A percentile compares a stretch with the other conserved stretches of the same genome.
Conservation (phyloP, 257 asterid genomes). For the Solanum sejunctum region DNA sequence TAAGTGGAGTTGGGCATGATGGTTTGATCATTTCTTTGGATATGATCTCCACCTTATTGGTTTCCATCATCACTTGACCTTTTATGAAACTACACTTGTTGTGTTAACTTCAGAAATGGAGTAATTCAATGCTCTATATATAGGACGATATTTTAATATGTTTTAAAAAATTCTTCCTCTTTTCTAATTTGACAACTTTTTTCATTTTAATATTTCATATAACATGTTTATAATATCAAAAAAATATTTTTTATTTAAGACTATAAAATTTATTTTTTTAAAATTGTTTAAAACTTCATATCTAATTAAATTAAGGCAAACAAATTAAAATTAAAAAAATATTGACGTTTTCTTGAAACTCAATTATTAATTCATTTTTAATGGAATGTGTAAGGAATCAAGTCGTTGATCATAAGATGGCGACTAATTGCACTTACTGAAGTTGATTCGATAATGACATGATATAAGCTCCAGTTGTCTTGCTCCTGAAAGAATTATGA, state of each 20-base stretch:
- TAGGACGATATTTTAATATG: background rate
- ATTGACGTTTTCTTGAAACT: background rate
- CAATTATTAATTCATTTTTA: background rate
- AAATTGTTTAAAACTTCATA: too few species aligned
- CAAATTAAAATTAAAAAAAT: too few species aligned
- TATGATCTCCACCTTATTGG: slow-evolving; percentile 6
- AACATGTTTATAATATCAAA: too few species aligned
- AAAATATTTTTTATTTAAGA: too few species aligned
- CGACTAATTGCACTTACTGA: background rate
- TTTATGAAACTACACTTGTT: background rate
- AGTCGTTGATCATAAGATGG: background rate
- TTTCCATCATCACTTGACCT: background rate
- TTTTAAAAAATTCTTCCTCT: too few species aligned
- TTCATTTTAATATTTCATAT: too few species aligned
- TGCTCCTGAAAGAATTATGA: background rate
- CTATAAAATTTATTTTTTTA: too few species aligned
- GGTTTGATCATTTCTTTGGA: slow-evolving; percentile 27
- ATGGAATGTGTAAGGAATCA: background rate
- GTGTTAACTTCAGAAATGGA: background rate
- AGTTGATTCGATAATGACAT: background rate
- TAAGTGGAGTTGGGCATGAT: slow-evolving; percentile 28
- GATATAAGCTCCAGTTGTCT: background rate
- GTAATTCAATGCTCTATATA: background rate
- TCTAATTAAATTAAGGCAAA: too few species aligned
- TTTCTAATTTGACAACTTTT: too few species aligned